Conservation (phyloP, 2,329 filamentous ascomycete genomes). For the Diaporthe caulivora region DNA sequence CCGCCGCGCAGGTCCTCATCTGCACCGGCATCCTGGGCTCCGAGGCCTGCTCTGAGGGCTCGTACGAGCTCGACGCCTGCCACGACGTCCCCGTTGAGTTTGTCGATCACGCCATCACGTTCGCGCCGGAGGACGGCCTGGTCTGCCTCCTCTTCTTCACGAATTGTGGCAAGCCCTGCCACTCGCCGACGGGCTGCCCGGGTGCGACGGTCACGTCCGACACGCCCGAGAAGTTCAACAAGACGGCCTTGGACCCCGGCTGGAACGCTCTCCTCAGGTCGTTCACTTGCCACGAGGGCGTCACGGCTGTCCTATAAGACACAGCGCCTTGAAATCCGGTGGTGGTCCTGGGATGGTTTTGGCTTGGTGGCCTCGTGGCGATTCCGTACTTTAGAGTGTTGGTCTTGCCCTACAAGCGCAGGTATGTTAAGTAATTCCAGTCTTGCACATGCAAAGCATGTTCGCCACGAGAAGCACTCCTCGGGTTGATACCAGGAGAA, state of each 20-base stretch:
- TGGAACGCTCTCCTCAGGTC: constrained; percentile 58
- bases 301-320: background rate
- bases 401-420: too few relatives aligned
- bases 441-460: too few relatives aligned
- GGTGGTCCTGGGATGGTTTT: too few relatives aligned
- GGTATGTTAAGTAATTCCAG: too few relatives aligned
- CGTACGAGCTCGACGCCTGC: constrained; percentile 59
- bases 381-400: too few relatives aligned
- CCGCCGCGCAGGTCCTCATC: constrained; percentile 56
- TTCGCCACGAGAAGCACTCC: too few relatives aligned
- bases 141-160: constrained; percentile 59
- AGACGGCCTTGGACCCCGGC: constrained; percentile 52
- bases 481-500: too few relatives aligned
- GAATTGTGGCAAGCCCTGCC: constrained; percentile 59
- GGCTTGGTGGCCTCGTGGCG: too few relatives aligned
- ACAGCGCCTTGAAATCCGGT: too few relatives aligned
- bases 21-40: constrained; percentile 65
- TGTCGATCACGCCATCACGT: constrained; percentile 58
- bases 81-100: constrained; percentile 58
- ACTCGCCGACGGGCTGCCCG: constrained; percentile 65
- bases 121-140: constrained; percentile 64
- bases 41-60: constrained; percentile 58
- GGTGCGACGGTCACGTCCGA: constrained; percentile 60
- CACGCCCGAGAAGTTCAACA: constrained; percentile 61
- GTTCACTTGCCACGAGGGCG: constrained; percentile 50